phyloP scores from a whole-genome alignment of 1,284 basidiomycete species.

The Rhodotorula sp. region DNA sequence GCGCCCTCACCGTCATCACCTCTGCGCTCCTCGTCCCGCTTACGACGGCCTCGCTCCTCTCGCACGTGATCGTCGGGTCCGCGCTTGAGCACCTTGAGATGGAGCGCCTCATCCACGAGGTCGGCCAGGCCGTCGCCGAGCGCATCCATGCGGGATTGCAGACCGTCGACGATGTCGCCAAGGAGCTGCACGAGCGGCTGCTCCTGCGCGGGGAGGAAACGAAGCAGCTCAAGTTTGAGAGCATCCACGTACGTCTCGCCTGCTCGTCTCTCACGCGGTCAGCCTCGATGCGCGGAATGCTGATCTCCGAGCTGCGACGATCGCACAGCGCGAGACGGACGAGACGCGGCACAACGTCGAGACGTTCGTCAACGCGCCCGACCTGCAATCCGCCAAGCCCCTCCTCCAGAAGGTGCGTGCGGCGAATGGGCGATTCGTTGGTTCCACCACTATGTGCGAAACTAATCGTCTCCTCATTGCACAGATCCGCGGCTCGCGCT shows the following conservation, averaged over 20 bases:
- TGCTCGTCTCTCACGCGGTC: neutral
- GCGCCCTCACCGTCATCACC: constrained; percentile 86
- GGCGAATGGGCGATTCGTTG: no score
- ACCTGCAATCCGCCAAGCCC: constrained; percentile 73
- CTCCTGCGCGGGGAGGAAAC: constrained; percentile 92
- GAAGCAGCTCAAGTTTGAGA: constrained; percentile 93
- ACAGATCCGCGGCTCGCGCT: constrained; percentile 87
- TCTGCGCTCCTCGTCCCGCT: constrained; percentile 91
- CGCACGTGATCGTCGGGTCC: constrained; percentile 96
- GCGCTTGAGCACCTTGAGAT: constrained; percentile 96
- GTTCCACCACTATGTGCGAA: no score
- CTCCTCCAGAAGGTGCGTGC: constrained; percentile 72
- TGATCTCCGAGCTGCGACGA: neutral
- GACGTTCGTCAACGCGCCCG: constrained; percentile 75
- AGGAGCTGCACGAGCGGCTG: constrained; percentile 86
- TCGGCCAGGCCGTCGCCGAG: constrained; percentile 88
- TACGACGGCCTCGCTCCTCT: constrained; percentile 90
- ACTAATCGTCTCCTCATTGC: neutral
- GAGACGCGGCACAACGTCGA: constrained; percentile 88
- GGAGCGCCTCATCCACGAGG: constrained; percentile 91
- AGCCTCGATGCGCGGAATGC: neutral
- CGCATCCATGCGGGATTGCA: constrained; percentile 78
- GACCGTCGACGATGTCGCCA: constrained; percentile 94
- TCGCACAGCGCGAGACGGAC: constrained; percentile 70
- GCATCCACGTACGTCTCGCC: constrained; percentile 63